phyloP scores from a whole-genome alignment of 441 rosid species.

The Erodium texanum region DNA sequence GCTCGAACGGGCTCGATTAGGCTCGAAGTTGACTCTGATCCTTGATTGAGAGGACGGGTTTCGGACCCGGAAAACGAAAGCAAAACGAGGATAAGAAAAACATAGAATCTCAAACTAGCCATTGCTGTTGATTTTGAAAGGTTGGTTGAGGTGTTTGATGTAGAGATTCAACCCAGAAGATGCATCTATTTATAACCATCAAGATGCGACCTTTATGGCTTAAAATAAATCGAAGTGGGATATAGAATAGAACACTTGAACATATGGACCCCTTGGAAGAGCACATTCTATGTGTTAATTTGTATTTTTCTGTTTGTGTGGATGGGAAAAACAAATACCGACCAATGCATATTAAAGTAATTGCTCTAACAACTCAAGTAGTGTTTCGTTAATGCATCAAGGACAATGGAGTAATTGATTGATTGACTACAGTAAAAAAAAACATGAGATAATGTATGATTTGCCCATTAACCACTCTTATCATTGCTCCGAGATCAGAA shows the following conservation, averaged over 20 bases:
- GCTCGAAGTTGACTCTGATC: conserved; percentile 14
- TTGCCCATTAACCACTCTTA: no score
- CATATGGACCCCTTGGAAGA: neutral
- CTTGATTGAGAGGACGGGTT: conserved; percentile 20
- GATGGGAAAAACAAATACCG: neutral
- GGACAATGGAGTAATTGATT: no score
- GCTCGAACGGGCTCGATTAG: conserved; percentile 16
- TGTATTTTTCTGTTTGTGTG: neutral
- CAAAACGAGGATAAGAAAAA: conserved; percentile 21
- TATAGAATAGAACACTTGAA: neutral
- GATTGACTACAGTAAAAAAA: no score
- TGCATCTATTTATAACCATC: neutral
- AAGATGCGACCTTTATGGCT: neutral
- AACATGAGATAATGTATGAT: no score
- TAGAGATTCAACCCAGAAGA: neutral
- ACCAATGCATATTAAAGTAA: neutral
- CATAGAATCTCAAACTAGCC: conserved; percentile 19
- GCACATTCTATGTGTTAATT: neutral
- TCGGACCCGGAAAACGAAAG: conserved; percentile 19
- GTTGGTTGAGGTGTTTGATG: neutral
- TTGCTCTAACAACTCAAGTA: neutral
- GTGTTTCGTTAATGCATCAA: no score
- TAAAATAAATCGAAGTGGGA: conserved; percentile 1
- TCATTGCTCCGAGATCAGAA: no score
- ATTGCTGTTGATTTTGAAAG: conserved; percentile 14